Percentiles rank a stretch among this genome's conserved stretches.
These are phyloP conservation scores for Phialophora macrospora DNA, from an alignment of 2,329 filamentous ascomycete genomes.

Conservation along the genomic window DNA sequence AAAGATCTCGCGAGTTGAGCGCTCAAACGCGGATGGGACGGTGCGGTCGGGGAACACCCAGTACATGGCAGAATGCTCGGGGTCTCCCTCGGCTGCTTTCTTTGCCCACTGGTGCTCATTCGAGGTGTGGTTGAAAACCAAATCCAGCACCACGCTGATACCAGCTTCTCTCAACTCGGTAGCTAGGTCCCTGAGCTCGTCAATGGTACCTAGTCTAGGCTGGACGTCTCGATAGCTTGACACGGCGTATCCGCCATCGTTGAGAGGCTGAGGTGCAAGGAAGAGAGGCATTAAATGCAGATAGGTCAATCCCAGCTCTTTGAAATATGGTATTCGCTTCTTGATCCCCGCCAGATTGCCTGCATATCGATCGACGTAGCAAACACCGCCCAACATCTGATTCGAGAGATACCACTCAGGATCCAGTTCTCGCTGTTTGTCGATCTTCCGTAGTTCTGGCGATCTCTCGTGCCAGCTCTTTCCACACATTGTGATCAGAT, in stretches of 20 bases:
- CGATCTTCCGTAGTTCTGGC: conserved; percentile 30
- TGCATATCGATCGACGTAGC: conserved; percentile 38
- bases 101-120: conserved; percentile 38
- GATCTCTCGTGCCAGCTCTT: conserved; percentile 33
- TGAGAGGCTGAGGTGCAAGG: conserved; percentile 34
- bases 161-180: conserved; percentile 36
- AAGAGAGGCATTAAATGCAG: conserved; percentile 39
- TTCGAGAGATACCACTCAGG: conserved; percentile 39
- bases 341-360: conserved; percentile 36
- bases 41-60: conserved; percentile 39
- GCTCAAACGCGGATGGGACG: conserved; percentile 36
- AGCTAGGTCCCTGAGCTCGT: conserved; percentile 35
- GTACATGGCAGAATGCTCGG: conserved; percentile 39
- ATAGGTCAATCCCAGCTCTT: conserved; percentile 39
- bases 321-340: conserved; percentile 36
- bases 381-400: conserved; percentile 38
- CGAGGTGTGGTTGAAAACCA: conserved; percentile 39
- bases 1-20: conserved; percentile 36
- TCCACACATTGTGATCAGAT: conserved; percentile 36
- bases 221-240: conserved; percentile 38
- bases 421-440: conserved; percentile 35
- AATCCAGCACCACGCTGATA: conserved; percentile 36
- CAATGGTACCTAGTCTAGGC: conserved; percentile 31
- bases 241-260: conserved; percentile 38
- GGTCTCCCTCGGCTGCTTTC: conserved; percentile 36